A percentile compares a stretch with the other conserved stretches of the same genome.
Evolutionary conservation across 768 basidiomycete genomes (phyloP).

Genomic region (Lactarius deliciosus): DNA sequence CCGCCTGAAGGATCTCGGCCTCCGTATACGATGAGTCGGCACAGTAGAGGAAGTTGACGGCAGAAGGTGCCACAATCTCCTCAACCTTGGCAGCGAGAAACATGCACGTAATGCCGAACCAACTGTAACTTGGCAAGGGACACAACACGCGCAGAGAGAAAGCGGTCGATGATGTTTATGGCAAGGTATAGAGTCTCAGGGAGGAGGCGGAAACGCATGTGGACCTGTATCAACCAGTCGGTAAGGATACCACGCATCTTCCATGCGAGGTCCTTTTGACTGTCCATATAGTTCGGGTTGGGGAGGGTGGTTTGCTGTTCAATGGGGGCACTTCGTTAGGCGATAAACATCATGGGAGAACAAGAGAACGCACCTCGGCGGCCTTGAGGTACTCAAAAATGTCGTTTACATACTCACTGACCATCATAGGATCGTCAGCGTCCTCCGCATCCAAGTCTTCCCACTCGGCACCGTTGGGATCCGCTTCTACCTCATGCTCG

Average conservation of each 20-base stretch:
- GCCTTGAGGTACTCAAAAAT: slow-evolving; percentile 90
- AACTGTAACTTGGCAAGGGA: slow-evolving; percentile 67
- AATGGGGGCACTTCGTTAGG: neutral
- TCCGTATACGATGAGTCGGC: slow-evolving; percentile 75
- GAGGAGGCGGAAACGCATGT: slow-evolving; percentile 78
- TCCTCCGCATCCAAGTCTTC: slow-evolving; percentile 92
- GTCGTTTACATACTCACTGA: slow-evolving; percentile 92
- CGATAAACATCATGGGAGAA: slow-evolving; percentile 24
- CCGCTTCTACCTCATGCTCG: slow-evolving; percentile 58
- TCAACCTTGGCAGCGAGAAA: slow-evolving; percentile 92
- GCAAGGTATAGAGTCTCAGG: slow-evolving; percentile 92
- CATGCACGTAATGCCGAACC: slow-evolving; percentile 85
- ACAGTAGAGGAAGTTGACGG: slow-evolving; percentile 75
- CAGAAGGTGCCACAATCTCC: slow-evolving; percentile 86
- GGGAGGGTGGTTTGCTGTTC: slow-evolving; percentile 73
- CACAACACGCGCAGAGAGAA: slow-evolving; percentile 57
- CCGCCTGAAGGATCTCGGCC: slow-evolving; percentile 84
- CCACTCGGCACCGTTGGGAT: slow-evolving; percentile 70
- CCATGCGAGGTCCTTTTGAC: slow-evolving; percentile 83
- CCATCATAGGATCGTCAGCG: slow-evolving; percentile 93
- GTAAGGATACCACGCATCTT: slow-evolving; percentile 85
- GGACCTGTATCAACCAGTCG: slow-evolving; percentile 94
- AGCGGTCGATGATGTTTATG: slow-evolving; percentile 76
- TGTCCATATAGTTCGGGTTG: slow-evolving; percentile 80
- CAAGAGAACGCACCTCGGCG: slow-evolving; percentile 60